Conservation (phyloP, 108 stramenopile species). For the Aurantiochytrium sp. region DNA sequence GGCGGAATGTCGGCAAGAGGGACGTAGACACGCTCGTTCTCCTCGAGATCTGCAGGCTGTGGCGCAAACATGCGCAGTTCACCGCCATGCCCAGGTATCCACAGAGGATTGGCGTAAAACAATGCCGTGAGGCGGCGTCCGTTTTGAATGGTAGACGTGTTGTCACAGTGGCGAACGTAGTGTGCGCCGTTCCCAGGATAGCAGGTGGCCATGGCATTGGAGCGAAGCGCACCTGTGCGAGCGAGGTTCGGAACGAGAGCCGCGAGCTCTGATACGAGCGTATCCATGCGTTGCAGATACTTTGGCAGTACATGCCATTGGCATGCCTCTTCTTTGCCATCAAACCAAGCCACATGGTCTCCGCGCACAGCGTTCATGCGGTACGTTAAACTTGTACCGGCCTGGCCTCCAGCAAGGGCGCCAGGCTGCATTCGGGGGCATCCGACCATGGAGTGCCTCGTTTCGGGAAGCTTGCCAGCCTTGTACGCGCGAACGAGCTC, state of each 20-base stretch:
- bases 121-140: neutral
- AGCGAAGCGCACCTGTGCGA: neutral
- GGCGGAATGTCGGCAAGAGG: neutral
- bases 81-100: neutral
- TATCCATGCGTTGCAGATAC: neutral
- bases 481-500: neutral
- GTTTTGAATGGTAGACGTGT: neutral
- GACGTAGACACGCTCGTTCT: neutral
- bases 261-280: neutral
- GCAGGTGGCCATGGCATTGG: conserved; percentile 5
- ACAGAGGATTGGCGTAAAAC: neutral
- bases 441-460: neutral
- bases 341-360: neutral
- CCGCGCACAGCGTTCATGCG: neutral
- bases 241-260: neutral
- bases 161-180: neutral
- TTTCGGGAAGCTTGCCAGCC: neutral
- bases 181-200: neutral
- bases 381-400: neutral
- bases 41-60: neutral
- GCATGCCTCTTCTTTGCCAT: neutral
- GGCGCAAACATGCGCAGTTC: conserved; percentile 9
- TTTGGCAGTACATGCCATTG: neutral
- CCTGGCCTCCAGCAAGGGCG: neutral
- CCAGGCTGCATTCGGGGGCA: neutral